These are phyloP conservation scores for Sporothrix protearum DNA, from an alignment of 2,329 filamentous ascomycete genomes.

Conservation along the genomic window DNA sequence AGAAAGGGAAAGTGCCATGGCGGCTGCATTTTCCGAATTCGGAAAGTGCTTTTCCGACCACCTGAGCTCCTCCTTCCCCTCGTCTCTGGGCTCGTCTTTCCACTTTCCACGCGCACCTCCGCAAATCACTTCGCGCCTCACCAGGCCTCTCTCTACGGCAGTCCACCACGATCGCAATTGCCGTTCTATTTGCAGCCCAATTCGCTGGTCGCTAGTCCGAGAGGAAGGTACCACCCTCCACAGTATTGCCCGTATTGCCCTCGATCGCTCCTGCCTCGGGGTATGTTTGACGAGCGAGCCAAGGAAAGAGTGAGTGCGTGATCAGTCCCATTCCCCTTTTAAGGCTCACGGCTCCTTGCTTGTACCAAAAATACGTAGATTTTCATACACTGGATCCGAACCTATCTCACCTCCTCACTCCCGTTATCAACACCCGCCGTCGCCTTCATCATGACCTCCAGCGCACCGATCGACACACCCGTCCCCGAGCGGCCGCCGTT, in stretches of 20 bases:
- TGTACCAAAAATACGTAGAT: neutral
- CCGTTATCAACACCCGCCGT: neutral
- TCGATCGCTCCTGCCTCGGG: neutral
- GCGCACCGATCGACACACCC: neutral
- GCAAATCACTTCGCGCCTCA: neutral
- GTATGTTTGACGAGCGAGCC: neutral
- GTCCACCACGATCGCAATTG: conserved; percentile 6
- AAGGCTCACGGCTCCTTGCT: neutral
- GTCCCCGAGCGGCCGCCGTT: conserved; percentile 37
- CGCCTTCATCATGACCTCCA: neutral
- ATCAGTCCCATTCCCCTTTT: neutral
- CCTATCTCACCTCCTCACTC: neutral
- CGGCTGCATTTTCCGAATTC: neutral
- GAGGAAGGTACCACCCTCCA: neutral
- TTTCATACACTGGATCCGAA: neutral
- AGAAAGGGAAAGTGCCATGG: neutral
- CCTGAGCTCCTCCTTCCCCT: neutral
- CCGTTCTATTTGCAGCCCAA: neutral
- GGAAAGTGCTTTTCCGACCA: conserved; percentile 11
- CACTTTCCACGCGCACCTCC: neutral
- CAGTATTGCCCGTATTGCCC: neutral
- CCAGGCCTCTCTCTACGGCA: neutral
- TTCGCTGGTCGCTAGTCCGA: neutral
- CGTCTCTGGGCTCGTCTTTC: neutral
- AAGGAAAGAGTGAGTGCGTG: neutral